Base-by-base conservation (phyloP, 2,329 filamentous ascomycete genomes). In the Fusarium austroafricanum region DNA sequence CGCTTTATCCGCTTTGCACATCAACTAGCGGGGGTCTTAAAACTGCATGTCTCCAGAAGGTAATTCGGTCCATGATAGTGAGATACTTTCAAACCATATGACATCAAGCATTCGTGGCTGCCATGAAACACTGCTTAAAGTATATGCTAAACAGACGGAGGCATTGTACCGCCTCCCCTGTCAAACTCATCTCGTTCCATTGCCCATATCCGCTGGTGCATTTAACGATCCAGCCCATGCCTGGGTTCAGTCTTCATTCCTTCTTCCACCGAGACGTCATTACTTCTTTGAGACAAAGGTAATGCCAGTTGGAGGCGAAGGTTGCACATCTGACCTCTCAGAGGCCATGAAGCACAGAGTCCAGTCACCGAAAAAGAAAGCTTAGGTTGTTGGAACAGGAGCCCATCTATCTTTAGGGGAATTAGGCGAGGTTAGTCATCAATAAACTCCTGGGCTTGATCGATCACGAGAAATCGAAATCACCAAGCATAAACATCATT, bases 131-230 rank as follows among this genome's bases (percentile, higher is more conserved):
- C 40, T n/a, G 28, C 18, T 21, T 26, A n/a, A 71, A 57, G 67
- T 69, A 65, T 23, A 39, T 39, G 11, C 56, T 73, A 73, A 35
- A 49, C 71, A 70, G 23, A 45, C 39, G 60, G 62, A 56, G 43
- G 49, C 50, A 47, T 61, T 67, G 61, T 31, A 51, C 47, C 23
- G 60, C 26, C 46, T 61, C 63, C 70, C 70, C 54, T 45, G 63
- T 60, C 55, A 58, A 56, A 50, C 43, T 60, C 71, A 67, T 71
- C 63, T 68, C 60, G 61, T 65, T 52, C 65, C 59, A 61, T 71
- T 63, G 56, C 54, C 52, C 54, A 63, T 55, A 53, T 62, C 59
- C 62, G 21, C 43, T 60, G 21, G 40, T 53, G 39, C 50, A 57
- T 61, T 61, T 49, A 31, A 35, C 31, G 37, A 61, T 68, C 49